Evolutionary conservation across 305 asterid species (phyloP).

Genomic region (Coffea humblotiana): DNA sequence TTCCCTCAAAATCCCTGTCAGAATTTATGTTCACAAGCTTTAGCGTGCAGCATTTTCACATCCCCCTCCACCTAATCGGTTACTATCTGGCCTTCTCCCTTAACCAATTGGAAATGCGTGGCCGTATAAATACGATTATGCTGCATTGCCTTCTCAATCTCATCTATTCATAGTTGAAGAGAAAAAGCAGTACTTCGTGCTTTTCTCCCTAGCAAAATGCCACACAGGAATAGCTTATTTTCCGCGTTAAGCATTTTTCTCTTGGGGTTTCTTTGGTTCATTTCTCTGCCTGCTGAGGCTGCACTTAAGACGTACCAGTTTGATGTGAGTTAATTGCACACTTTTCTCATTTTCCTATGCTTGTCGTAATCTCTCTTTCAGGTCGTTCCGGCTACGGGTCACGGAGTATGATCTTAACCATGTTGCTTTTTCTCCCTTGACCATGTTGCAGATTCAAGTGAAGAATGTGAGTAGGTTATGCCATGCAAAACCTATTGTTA

Average conservation of each 20-base stretch:
- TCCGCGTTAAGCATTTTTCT: background rate
- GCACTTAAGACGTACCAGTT: constrained; percentile 22
- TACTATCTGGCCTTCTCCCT: constrained; percentile 24
- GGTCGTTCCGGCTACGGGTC: background rate
- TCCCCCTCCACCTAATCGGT: constrained; percentile 35
- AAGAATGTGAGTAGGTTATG: constrained; percentile 59
- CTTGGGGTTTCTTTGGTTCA: background rate
- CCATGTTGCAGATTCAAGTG: constrained; percentile 15
- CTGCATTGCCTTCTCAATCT: constrained; percentile 1
- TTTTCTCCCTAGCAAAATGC: constrained; percentile 30
- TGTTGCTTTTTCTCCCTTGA: background rate
- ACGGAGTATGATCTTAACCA: background rate
- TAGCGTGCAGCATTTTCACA: constrained; percentile 28
- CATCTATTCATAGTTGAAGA: background rate
- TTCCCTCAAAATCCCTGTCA: constrained; percentile 34
- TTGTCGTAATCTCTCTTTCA: background rate
- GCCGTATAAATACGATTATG: constrained; percentile 27
- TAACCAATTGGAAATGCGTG: constrained; percentile 44
- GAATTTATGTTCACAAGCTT: constrained; percentile 58
- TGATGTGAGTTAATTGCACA: constrained; percentile 21
- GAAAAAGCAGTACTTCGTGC: background rate
- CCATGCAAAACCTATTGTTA: constrained; percentile 49
- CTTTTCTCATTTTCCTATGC: constrained; percentile 18
- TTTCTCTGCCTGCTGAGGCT: constrained; percentile 7
- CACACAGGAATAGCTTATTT: constrained; percentile 12